phyloP scores from a whole-genome alignment of 2,329 filamentous ascomycete genomes.

The Trichoderma guizhouense region DNA sequence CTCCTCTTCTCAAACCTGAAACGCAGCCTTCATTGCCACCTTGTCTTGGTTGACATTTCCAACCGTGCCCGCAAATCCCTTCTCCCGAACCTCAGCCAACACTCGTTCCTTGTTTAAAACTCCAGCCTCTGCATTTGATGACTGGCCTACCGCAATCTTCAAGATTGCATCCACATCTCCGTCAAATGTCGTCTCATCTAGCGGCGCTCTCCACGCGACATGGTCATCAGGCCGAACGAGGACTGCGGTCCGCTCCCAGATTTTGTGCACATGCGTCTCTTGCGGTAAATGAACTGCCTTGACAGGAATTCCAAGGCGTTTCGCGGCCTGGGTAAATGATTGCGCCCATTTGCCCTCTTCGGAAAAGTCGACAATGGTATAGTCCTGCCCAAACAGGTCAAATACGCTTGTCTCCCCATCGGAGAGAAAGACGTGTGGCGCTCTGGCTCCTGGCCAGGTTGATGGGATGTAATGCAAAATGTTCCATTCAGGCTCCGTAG shows the following conservation, averaged over 20 bases:
- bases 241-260: background rate
- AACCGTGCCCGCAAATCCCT: background rate
- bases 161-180: background rate
- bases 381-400: constrained; percentile 1
- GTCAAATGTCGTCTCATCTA: background rate
- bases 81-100: background rate
- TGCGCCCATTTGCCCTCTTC: background rate
- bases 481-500: background rate
- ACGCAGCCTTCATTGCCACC: background rate
- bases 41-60: background rate
- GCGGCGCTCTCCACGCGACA: background rate
- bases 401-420: constrained; percentile 9
- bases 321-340: background rate
- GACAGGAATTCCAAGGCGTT: background rate
- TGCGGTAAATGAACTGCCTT: background rate
- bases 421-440: background rate
- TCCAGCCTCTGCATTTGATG: background rate
- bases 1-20: background rate
- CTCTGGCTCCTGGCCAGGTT: constrained; percentile 7
- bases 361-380: constrained; percentile 8
- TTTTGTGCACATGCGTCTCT: background rate
- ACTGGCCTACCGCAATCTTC: background rate
- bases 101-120: background rate
- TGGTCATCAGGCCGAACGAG: background rate
- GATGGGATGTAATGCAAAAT: background rate